Base-by-base conservation (phyloP, 1,139 yeast genomes). In the Blastobotrys illinoisensis region DNA sequence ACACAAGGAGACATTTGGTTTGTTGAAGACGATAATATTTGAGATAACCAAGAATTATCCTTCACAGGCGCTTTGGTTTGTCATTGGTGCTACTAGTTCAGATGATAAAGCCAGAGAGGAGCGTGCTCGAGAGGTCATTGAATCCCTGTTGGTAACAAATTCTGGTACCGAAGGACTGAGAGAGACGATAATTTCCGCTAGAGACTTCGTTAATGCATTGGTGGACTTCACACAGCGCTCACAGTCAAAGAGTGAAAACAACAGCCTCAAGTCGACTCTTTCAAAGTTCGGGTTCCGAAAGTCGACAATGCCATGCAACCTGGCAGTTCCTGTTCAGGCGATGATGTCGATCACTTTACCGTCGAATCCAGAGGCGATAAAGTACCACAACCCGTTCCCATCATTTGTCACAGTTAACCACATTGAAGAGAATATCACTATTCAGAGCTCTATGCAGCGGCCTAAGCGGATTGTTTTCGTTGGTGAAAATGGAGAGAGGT, bases 251-350 rank as follows among this genome's bases (percentile, higher is more conserved):
- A 32, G 40, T 24, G 48, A 48, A 2, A 44, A 43, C 19, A 47
- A 32, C 21, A 48, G 26, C 20, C 46, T 44, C n/a, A 28, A 21
- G 13, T 26, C 46, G 5, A 47, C 46, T 2, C 48, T 54, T 5
- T 7, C 47, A 3, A n/a, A 43, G n/a, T 40, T 54, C 5, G 46
- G 44, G 5, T 54, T 54, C 32, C 36, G 43, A 21, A 46, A 32
- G 5, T 16, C 48, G 24, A 78, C 70, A 59, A 77, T 81, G 3
- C 86, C 90, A 1, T 82, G 84, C 55, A 77, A 81, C 0, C 73
- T 93, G 61, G 96, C 88, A 0, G 86, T 93, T 1, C 99, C 99
- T 0, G 85, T 87, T 0, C 80, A 86, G 54, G 77, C 81, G 4
- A 86, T 88, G 63, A 80, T 93, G 69, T 87, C 85, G 58, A 82